Evolutionary conservation across 1,139 yeast species (phyloP).

Genomic region (Magnusiomyces tetraspermus): DNA sequence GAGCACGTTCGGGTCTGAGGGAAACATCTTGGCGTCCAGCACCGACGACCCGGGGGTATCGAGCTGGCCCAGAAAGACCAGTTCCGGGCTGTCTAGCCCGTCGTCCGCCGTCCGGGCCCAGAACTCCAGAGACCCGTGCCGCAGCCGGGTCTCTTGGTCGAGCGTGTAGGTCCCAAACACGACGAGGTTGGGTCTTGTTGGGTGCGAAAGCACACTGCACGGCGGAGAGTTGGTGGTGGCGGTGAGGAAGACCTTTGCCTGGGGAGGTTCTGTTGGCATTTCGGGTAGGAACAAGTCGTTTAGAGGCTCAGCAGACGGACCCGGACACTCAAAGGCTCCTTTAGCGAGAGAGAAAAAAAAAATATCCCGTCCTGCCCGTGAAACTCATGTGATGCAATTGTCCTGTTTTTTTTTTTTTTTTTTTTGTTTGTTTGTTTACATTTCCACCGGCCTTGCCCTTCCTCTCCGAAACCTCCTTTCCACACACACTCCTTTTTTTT

Average conservation of each 20-base stretch:
- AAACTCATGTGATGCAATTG: background rate
- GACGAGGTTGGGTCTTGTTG: constrained; percentile 40
- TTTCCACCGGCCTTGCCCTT: too few relatives aligned
- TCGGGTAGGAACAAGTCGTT: too few relatives aligned
- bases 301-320: too few relatives aligned
- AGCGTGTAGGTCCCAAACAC: constrained; percentile 74
- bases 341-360: too few relatives aligned
- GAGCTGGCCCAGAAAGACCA: constrained; percentile 18
- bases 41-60: constrained; percentile 52
- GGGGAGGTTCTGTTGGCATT: too few relatives aligned
- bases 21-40: constrained; percentile 62
- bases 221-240: too few relatives aligned
- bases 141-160: constrained; percentile 41
- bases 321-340: too few relatives aligned
- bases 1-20: constrained; percentile 41
- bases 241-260: too few relatives aligned
- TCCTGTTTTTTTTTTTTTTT: background rate
- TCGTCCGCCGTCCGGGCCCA: constrained; percentile 32
- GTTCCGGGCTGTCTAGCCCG: too few relatives aligned
- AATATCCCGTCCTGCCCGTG: too few relatives aligned
- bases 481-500: background rate
- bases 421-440: background rate
- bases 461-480: background rate
- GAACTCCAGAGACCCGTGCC: constrained; percentile 70
- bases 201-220: too few relatives aligned